These are phyloP conservation scores for Coemansia javaensis DNA, from an alignment of 192 early-diverging fungal species.

Conservation along the genomic window DNA sequence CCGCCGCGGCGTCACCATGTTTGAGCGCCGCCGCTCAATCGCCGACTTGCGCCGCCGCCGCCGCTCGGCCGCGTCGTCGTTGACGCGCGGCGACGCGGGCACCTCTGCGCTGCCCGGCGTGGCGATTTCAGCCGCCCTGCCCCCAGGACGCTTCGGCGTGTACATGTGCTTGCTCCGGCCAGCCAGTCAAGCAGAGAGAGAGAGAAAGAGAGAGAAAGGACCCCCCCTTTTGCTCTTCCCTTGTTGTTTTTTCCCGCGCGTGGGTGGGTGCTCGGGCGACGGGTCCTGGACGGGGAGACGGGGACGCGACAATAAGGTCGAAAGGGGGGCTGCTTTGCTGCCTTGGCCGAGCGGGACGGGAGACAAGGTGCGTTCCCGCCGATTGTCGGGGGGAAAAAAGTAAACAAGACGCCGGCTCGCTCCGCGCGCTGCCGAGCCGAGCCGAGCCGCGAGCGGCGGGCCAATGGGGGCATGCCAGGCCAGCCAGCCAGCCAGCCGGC, in stretches of 20 bases:
- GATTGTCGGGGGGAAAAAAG: too few relatives aligned
- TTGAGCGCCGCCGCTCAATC: constrained; percentile 41
- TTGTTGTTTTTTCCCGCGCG: too few relatives aligned
- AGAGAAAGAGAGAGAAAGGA: background rate
- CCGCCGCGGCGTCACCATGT: constrained; percentile 41
- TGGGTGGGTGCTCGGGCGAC: too few relatives aligned
- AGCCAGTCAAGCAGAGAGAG: background rate
- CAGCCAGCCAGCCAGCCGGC: background rate
- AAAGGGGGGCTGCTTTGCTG: too few relatives aligned
- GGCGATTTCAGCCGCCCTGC: constrained; percentile 13
- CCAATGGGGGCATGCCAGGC: constrained; percentile 10
- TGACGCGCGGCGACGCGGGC: constrained; percentile 36
- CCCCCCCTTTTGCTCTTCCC: too few relatives aligned
- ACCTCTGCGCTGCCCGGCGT: constrained; percentile 34
- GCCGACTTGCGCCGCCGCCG: constrained; percentile 50
- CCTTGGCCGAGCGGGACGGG: background rate
- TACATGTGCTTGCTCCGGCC: constrained; percentile 26
- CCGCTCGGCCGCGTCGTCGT: constrained; percentile 53
- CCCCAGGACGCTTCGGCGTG: constrained; percentile 22
- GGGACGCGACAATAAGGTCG: too few relatives aligned
- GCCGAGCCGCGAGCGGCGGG: background rate
- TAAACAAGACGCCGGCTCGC: too few relatives aligned
- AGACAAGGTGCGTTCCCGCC: too few relatives aligned
- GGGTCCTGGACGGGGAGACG: too few relatives aligned
- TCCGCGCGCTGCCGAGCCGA: too few relatives aligned